Evolutionary conservation across 192 early-diverging fungal genomes (phyloP), one percentile per base, ranked within the genome.

Genomic region (Linnemannia zychae): DNA sequence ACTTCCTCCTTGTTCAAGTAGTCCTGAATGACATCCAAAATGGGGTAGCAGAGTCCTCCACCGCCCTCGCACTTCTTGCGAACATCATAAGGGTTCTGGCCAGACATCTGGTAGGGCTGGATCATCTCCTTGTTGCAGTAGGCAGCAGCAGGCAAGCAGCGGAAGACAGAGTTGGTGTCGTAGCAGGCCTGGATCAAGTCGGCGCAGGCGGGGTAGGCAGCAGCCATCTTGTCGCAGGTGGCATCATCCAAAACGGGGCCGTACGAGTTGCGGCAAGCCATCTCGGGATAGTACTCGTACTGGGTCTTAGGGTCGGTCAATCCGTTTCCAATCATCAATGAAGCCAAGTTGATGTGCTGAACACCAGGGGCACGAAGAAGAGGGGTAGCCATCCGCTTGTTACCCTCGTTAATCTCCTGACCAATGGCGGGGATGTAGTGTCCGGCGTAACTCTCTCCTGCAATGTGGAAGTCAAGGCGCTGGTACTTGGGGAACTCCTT

Each of bases 401-500:
- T 98, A 48, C 91, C 89, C 31, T 92, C 91, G 38, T 94, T 90
- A 81, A 99, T 97, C 50, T 94, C 95, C 70, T 89, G 87, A 13
- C 93, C 97, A 38, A 97, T 94, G 44, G 95, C 97, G 31, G 98
- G 98, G 65, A 99, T 91, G 80, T 99, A 99, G 88, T 98, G 97
- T 5, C 98, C 98, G 9, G 91, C 95, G 67, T 97, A 94, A 53
- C 90, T 92, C 89, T 98, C 97, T 73, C 97, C 98, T 80, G 96
- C 95, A 34, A 98, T 90, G 83, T 97, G 96, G 79, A 99, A 96
- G 75, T 94, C 92, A 60, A 93, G 88, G 38, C 89, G 71, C 17
- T 92, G 89, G 81, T 97, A 99, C 87, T 98, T 79, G n/a, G 92
- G 91, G 92, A 97, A 96, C 77, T 94, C 91, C 72, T 94, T 83